These are phyloP conservation scores for Aspergillus tubingensis DNA, from an alignment of 2,329 filamentous ascomycete species.

Conservation along the genomic window DNA sequence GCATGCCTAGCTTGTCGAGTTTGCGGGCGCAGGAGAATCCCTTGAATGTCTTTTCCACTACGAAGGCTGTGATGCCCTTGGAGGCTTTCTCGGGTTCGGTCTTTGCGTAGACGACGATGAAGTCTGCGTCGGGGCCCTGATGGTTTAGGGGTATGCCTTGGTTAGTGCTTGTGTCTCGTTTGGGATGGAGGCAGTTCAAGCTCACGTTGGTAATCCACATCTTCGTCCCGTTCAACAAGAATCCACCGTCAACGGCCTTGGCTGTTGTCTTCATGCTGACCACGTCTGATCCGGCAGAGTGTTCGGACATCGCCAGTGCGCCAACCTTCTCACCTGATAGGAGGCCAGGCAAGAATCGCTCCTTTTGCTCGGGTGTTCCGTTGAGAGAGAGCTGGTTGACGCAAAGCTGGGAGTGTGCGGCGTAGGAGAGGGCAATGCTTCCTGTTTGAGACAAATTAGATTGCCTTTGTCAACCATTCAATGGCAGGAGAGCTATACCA, in stretches of 20 bases:
- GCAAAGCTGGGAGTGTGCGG: conserved; percentile 93
- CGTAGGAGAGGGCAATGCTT: conserved; percentile 76
- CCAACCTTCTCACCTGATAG: conserved; percentile 80
- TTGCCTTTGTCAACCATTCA: neutral
- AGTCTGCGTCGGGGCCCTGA: conserved; percentile 79
- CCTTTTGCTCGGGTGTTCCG: conserved; percentile 76
- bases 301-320: conserved; percentile 92
- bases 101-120: conserved; percentile 96
- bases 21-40: conserved; percentile 89
- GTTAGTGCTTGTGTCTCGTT: neutral
- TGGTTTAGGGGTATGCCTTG: neutral
- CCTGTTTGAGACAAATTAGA: conserved; percentile 24
- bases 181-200: neutral
- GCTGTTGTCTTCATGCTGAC: conserved; percentile 92
- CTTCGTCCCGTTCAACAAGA: conserved; percentile 83
- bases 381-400: conserved; percentile 96
- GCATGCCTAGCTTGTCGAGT: conserved; percentile 97
- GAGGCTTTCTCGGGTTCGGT: conserved; percentile 76
- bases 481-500: conserved; percentile 45
- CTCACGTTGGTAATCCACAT: conserved; percentile 98
- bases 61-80: conserved; percentile 93
- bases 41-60: conserved; percentile 68
- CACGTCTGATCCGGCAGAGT: conserved; percentile 87
- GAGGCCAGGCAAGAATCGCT: conserved; percentile 74
- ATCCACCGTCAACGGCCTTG: conserved; percentile 79